Evolutionary conservation across 164 flowering plant genomes (phyloP), one percentile per base, ranked within the genome.

Genomic region (Amborella trichopoda): DNA sequence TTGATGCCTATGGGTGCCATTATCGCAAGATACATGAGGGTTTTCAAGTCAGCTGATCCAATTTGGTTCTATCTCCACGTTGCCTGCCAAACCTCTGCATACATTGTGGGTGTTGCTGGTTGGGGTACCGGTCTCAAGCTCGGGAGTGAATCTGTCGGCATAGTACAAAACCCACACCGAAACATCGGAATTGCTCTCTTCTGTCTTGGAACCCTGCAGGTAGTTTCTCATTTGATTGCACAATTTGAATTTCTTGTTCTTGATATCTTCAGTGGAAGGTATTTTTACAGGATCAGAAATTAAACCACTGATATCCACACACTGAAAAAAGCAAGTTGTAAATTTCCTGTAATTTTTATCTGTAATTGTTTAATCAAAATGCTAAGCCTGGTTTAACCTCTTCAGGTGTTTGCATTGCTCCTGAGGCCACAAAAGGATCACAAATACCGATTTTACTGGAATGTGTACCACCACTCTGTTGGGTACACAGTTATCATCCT

Each of bases 341-440:
- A n/a, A n/a, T n/a, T n/a, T n/a, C n/a, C n/a, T n/a, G n/a, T n/a
- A n/a, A 30, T 30, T n/a, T n/a, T n/a, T n/a, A n/a, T n/a, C n/a
- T n/a, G n/a, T n/a, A 8, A 37, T 2, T 37, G 6, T 14, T 4
- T 30, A 30, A 30, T 1, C 19, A n/a, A 1, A n/a, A 37, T 37
- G 41, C 13, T 14, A 21, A 8, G 16, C n/a, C 8, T 8, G 41
- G 36, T 10, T 5, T 6, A 21, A 5, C 19, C 41, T n/a, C 1
- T 49, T 42, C 28, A 81, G 91, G 68, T 80, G 41, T 80, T 85
- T 61, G 95, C 91, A 4, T 36, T 85, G 77, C 76, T 81, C 39
- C 48, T 81, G 60, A 82, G 95, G 70, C 95, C 95, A 0, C 74
- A 80, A 64, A 67, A 67, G 53, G 88, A 85, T 48, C 83, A 85